These are phyloP conservation scores for Penicillium sp. DNA, from an alignment of 2,329 filamentous ascomycete genomes.

Conservation along the genomic window DNA sequence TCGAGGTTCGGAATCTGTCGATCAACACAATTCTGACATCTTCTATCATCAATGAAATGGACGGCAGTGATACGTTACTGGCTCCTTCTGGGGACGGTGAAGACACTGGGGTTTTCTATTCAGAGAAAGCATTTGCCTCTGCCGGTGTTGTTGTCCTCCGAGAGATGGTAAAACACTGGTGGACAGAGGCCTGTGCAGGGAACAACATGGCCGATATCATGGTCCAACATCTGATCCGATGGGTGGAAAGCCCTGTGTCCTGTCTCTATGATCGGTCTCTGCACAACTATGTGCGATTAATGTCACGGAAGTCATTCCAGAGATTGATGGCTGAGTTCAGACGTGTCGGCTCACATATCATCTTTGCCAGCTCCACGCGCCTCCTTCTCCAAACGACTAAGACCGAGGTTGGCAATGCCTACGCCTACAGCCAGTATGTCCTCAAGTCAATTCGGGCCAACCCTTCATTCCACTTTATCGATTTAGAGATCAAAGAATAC, in stretches of 20 bases:
- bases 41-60: conserved; percentile 92
- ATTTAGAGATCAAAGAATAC: conserved; percentile 96
- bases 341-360: conserved; percentile 86
- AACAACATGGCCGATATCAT: conserved; percentile 96
- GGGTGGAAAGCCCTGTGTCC: conserved; percentile 90
- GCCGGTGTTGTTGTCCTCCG: conserved; percentile 85
- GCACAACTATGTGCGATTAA: conserved; percentile 97
- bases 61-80: conserved; percentile 82
- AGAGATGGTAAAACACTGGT: conserved; percentile 99
- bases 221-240: conserved; percentile 94
- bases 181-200: conserved; percentile 85
- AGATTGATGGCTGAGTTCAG: conserved; percentile 97
- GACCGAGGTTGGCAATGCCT: conserved; percentile 92
- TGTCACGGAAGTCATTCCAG: conserved; percentile 95
- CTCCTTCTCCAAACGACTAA: conserved; percentile 94
- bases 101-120: conserved; percentile 68
- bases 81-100: conserved; percentile 70
- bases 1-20: conserved; percentile 88
- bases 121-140: conserved; percentile 88
- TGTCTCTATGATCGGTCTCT: conserved; percentile 93
- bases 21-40: conserved; percentile 98
- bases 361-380: conserved; percentile 90
- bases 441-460: conserved; percentile 96
- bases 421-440: conserved; percentile 95
- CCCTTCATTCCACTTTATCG: conserved; percentile 93